Evolutionary conservation across 148 eudicot genomes (phyloP).

Genomic region (Arbutus unedo): DNA sequence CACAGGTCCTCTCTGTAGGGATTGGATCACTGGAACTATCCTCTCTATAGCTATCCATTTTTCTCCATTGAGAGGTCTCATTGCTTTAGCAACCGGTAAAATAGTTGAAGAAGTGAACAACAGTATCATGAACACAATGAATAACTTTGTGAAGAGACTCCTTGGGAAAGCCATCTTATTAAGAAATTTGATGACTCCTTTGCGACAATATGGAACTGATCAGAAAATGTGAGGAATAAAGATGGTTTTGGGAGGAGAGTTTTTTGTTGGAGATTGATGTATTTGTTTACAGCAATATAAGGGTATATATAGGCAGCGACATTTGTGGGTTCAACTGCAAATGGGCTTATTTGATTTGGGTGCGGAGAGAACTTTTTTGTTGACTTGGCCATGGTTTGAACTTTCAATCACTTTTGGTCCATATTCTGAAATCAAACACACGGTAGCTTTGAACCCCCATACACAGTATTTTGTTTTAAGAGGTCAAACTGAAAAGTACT

Average conservation of each 20-base stretch:
- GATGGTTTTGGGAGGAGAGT: too few relatives aligned
- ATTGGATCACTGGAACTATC: not conserved
- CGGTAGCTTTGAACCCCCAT: not conserved
- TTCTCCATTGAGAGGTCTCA: conserved; percentile 6
- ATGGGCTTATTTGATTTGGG: not conserved
- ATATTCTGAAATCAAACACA: not conserved
- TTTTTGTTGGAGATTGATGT: too few relatives aligned
- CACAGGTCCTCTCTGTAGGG: conserved; percentile 21
- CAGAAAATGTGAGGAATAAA: too few relatives aligned
- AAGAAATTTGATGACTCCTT: too few relatives aligned
- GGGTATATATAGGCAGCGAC: not conserved
- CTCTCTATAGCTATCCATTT: too few relatives aligned
- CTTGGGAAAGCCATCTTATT: not conserved
- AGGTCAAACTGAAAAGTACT: too few relatives aligned
- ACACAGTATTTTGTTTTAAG: too few relatives aligned
- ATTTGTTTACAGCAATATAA: too few relatives aligned
- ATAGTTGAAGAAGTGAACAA: not conserved
- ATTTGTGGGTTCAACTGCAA: not conserved
- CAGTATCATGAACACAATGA: not conserved
- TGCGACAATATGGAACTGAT: too few relatives aligned
- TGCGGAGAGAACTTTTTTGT: not conserved
- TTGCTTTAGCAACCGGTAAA: not conserved
- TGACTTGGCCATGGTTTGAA: not conserved
- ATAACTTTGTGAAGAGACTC: not conserved
- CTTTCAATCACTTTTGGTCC: not conserved